Base-by-base conservation (phyloP, 495 filamentous ascomycete genomes). In the Haplographium delicatum region DNA sequence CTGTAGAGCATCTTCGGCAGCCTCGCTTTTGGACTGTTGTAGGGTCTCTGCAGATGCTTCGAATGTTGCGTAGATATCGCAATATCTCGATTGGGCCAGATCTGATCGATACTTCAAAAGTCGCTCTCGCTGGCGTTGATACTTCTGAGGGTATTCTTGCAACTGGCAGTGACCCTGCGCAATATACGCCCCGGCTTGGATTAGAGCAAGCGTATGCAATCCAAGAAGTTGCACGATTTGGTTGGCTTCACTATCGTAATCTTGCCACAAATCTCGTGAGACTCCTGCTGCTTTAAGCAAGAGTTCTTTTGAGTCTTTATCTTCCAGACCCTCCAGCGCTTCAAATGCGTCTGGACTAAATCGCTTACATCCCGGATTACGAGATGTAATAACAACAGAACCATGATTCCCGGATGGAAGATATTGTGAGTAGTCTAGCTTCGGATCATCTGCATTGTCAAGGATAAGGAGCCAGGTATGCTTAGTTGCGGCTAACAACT, bases 371-470 rank as follows among this genome's bases (percentile, higher is more conserved):
- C 52, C 54, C 1, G 66, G 65, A 48, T 67, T 63, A 13, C 69
- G 57, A 22, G 71, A 68, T 7, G 71, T 72, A 2, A 73, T 56
- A 2, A 73, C 54, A 44, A 74, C 57, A 41, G 54, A 50, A 15
- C 68, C 70, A 37, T 56, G 59, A 10, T 51, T 54, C 3, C 68
- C 62, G 9, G 42, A 31, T 15, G 69, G 69, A 43, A 74, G 45
- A 34, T 64, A 59, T 13, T 57, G 44, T 9, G 65, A 55, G 7
- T 71, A 44, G 20, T 54, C 20, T 2, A 68, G 50, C 1, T 61
- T 52, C 19, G 54, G 45, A 45, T 70, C 67, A 42, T 74, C 71
- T 6, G 63, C 71, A 39, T 73, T 68, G 52, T 70, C 67, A 30
- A 70, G 58, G 33, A 53, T 66, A 10, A 70, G 53, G 15, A 70